Evolutionary conservation across 2,329 filamentous ascomycete species (phyloP).

Genomic region (Pseudogymnoascus destructans): DNA sequence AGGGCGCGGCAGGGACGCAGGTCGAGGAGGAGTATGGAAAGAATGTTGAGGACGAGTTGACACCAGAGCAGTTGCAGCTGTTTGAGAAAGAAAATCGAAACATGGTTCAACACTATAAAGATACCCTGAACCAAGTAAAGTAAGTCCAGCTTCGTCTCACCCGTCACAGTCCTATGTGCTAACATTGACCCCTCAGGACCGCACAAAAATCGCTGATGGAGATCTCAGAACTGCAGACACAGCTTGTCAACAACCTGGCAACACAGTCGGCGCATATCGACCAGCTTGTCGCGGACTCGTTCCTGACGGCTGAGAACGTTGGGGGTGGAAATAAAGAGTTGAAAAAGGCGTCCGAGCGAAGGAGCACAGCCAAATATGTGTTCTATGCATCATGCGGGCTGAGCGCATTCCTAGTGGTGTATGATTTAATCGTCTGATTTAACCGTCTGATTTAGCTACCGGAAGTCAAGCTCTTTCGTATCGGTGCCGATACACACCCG

Average conservation of each 20-base stretch:
- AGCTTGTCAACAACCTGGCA: conserved; percentile 73
- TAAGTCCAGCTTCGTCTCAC: conserved; percentile 34
- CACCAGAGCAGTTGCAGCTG: conserved; percentile 75
- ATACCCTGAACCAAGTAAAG: conserved; percentile 88
- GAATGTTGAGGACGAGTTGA: conserved; percentile 42
- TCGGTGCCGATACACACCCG: too few species aligned
- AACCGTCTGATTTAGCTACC: too few species aligned
- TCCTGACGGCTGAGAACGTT: conserved; percentile 72
- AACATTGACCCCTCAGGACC: conserved; percentile 38
- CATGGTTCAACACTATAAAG: conserved; percentile 88
- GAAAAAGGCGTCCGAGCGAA: conserved; percentile 62
- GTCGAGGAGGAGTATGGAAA: conserved; percentile 19
- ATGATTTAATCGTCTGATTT: conserved; percentile 54
- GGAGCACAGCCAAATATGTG: conserved; percentile 61
- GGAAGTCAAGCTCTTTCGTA: too few species aligned
- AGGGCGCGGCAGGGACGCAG: conserved; percentile 12
- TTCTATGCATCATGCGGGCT: conserved; percentile 70
- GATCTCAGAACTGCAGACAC: conserved; percentile 82
- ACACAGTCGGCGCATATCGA: conserved; percentile 83
- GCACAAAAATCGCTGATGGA: conserved; percentile 85
- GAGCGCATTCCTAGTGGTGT: conserved; percentile 60
- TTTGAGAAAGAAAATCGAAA: conserved; percentile 89
- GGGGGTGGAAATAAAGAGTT: conserved; percentile 83
- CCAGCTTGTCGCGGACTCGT: conserved; percentile 73
- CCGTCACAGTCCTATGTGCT: neutral